Conservation (phyloP, 352 stramenopile species). For the Phytopythium helicoides region DNA sequence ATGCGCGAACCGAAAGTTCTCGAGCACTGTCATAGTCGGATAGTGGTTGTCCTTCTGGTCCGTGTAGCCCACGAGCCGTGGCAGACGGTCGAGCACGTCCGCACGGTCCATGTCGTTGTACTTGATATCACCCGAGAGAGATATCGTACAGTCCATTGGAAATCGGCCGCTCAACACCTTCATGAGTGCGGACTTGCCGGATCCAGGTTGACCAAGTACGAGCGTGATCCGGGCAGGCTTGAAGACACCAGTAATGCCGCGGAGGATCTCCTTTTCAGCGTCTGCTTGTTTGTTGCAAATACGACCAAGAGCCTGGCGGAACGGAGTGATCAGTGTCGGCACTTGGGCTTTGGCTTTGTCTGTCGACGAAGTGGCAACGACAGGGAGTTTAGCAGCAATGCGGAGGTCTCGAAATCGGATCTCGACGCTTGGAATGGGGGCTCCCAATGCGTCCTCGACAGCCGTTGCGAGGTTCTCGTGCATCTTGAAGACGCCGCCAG, state of each 20-base stretch:
- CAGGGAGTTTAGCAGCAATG: slow-evolving; percentile 25
- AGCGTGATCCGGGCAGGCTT: slow-evolving; percentile 35
- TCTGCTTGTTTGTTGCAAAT: slow-evolving; percentile 21
- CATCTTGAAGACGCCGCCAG: slow-evolving; percentile 45
- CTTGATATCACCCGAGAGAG: slow-evolving; percentile 33
- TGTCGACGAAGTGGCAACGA: slow-evolving; percentile 21
- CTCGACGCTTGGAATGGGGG: slow-evolving; percentile 46
- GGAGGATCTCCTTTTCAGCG: slow-evolving; percentile 38
- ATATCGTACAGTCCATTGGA: slow-evolving; percentile 36
- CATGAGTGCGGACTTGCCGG: slow-evolving; percentile 41
- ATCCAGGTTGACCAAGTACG: slow-evolving; percentile 36
- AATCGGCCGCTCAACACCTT: slow-evolving; percentile 44
- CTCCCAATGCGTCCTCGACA: slow-evolving; percentile 32
- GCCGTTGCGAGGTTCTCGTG: slow-evolving; percentile 41
- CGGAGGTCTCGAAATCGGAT: slow-evolving; percentile 51
- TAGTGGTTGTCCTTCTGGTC: slow-evolving; percentile 86
- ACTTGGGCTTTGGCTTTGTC: slow-evolving; percentile 7
- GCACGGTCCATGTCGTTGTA: slow-evolving; percentile 36
- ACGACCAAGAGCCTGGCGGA: slow-evolving; percentile 14
- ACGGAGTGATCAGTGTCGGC: slow-evolving; percentile 11
- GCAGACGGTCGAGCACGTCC: slow-evolving; percentile 20
- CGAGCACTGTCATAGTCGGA: slow-evolving; percentile 86
- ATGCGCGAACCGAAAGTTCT: slow-evolving; percentile 94
- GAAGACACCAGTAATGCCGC: slow-evolving; percentile 31
- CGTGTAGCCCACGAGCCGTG: slow-evolving; percentile 38